Conservation (phyloP, 148 eudicot species). For the Diospyros lotus region DNA sequence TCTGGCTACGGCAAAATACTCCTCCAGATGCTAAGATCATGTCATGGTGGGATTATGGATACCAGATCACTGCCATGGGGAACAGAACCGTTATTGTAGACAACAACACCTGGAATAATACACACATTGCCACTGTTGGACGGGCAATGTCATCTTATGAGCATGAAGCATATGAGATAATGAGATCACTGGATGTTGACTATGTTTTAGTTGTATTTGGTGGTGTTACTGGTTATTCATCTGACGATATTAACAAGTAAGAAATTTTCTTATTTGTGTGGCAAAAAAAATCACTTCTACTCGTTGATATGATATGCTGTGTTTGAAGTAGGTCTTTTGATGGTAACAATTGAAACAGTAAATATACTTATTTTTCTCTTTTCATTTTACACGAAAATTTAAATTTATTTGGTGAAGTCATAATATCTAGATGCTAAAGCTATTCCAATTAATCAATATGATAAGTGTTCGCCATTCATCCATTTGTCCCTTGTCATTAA, state of each 20-base stretch:
- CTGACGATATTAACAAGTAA: conserved; percentile 98
- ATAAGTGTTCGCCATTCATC: neutral
- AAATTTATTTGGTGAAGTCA: neutral
- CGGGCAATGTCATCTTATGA: conserved; percentile 98
- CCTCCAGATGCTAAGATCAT: conserved; percentile 90
- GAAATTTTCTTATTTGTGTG: conserved; percentile 14
- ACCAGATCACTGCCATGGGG: conserved; percentile 99
- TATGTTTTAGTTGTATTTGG: conserved; percentile 97
- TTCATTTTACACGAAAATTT: neutral
- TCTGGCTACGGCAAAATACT: conserved; percentile 95
- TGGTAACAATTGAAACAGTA: neutral
- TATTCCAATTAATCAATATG: neutral
- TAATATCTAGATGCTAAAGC: neutral
- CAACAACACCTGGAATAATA: conserved; percentile 98
- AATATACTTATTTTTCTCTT: neutral
- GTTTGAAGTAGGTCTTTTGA: neutral
- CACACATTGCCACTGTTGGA: conserved; percentile 98
- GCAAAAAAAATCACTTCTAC: conserved; percentile 8
- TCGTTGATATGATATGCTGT: conserved; percentile 3
- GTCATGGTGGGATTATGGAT: conserved; percentile 99
- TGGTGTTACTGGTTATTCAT: conserved; percentile 97
- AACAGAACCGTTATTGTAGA: conserved; percentile 97
- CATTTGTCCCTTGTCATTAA: neutral
- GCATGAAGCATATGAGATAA: conserved; percentile 94
- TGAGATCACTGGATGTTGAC: conserved; percentile 92